Percentiles rank a stretch among this genome's conserved stretches.
phyloP scores from a whole-genome alignment of 495 filamentous ascomycete genomes.

The Eremomyces bilateralis region DNA sequence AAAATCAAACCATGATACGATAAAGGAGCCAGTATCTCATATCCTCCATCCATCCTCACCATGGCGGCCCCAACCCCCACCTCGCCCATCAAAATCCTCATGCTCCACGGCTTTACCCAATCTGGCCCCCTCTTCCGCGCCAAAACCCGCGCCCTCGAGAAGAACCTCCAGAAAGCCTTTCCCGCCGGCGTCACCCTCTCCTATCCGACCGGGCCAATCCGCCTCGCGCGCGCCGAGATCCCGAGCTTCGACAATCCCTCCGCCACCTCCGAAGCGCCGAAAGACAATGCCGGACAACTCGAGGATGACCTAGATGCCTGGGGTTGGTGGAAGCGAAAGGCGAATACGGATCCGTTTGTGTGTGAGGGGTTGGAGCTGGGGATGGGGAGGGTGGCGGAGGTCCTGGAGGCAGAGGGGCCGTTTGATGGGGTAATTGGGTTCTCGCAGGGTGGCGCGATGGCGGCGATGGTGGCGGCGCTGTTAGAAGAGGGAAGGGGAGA shows the following conservation, averaged over 20 bases:
- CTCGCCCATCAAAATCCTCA: constrained; percentile 19
- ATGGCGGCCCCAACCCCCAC: constrained; percentile 1
- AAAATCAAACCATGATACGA: too few relatives aligned
- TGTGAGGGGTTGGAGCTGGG: constrained; percentile 49
- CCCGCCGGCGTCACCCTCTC: constrained; percentile 27
- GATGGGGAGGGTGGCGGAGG: constrained; percentile 32
- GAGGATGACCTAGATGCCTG: constrained; percentile 39
- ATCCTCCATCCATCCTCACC: too few relatives aligned
- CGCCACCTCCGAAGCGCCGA: background rate
- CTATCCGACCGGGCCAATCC: constrained; percentile 43
- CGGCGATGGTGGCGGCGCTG: constrained; percentile 37
- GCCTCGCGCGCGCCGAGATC: constrained; percentile 43
- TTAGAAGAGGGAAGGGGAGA: constrained; percentile 35
- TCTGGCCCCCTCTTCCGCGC: constrained; percentile 67
- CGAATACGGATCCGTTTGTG: constrained; percentile 9
- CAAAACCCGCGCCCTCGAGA: constrained; percentile 74
- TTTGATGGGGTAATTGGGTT: constrained; percentile 25
- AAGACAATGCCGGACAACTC: constrained; percentile 11
- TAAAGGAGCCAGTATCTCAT: too few relatives aligned
- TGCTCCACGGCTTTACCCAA: constrained; percentile 66
- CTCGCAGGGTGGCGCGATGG: constrained; percentile 21
- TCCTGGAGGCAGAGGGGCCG: constrained; percentile 27
- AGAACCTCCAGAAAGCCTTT: constrained; percentile 55
- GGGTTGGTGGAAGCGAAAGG: constrained; percentile 67
- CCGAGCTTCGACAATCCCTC: constrained; percentile 32